Conservation (phyloP, 192 early-diverging fungal species). For the Entrophospora sp. region DNA sequence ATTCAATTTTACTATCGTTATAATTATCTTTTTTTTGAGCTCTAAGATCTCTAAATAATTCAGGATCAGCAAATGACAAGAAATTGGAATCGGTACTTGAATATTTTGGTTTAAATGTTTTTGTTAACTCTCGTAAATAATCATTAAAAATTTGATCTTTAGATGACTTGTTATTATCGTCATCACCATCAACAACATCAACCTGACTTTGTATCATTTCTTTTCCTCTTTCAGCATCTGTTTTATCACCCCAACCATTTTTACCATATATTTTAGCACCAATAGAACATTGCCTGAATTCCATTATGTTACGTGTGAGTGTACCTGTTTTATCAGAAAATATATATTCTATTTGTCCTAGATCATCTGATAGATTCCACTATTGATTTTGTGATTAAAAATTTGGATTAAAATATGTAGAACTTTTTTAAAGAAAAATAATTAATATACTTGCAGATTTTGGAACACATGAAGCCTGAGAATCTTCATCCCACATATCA, state of each 20-base stretch:
- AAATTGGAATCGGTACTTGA: slow-evolving; percentile 47
- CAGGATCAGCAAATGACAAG: slow-evolving; percentile 78
- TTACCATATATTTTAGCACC: slow-evolving; percentile 78
- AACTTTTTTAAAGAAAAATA: too few species aligned
- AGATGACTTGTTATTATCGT: too few species aligned
- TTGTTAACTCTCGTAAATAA: slow-evolving; percentile 48
- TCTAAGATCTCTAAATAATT: slow-evolving; percentile 62
- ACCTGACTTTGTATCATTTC: slow-evolving; percentile 40
- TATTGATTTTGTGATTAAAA: slow-evolving; percentile 28
- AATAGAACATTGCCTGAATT: slow-evolving; percentile 89
- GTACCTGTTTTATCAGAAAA: too few species aligned
- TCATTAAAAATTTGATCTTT: slow-evolving; percentile 51
- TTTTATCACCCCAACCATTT: slow-evolving; percentile 57
- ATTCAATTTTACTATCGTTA: too few species aligned
- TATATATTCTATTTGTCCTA: too few species aligned
- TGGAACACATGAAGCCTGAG: slow-evolving; percentile 50
- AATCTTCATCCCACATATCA: slow-evolving; percentile 73
- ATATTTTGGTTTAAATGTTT: slow-evolving; percentile 58
- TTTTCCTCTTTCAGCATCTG: slow-evolving; percentile 52
- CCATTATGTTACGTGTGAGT: slow-evolving; percentile 92
- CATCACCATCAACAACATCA: slow-evolving; percentile 26
- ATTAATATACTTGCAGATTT: slow-evolving; percentile 46
- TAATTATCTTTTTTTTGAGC: too few species aligned
- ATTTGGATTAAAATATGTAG: too few species aligned
- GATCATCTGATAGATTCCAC: slow-evolving; percentile 94